phyloP scores from a whole-genome alignment of 116 monocot species.

The Iris pallida region DNA sequence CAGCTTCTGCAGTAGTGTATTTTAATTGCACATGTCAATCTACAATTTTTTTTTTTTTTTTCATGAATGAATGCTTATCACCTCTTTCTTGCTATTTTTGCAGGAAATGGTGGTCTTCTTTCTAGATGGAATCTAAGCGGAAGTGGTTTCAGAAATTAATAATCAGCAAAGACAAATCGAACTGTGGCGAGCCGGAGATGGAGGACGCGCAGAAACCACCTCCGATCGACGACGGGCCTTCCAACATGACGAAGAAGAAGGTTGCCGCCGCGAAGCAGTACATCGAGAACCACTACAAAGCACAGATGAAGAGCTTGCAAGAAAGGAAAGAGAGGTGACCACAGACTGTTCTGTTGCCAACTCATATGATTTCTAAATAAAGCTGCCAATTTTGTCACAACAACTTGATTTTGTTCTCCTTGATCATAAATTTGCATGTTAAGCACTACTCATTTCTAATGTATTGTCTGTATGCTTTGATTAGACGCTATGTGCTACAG shows the following conservation, averaged over 20 bases:
- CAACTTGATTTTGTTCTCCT: too few species aligned
- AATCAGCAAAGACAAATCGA: slow-evolving; percentile 46
- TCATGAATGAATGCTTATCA: too few species aligned
- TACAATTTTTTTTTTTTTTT: too few species aligned
- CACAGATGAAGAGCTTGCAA: slow-evolving; percentile 74
- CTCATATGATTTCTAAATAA: too few species aligned
- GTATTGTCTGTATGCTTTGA: not conserved
- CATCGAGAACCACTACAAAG: slow-evolving; percentile 83
- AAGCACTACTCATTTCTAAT: too few species aligned
- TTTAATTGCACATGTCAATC: too few species aligned
- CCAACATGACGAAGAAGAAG: slow-evolving; percentile 68
- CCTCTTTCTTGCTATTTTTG: too few species aligned
- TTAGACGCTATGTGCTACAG: slow-evolving; percentile 80
- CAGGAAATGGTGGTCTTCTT: slow-evolving; percentile 16
- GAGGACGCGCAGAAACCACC: slow-evolving; percentile 53
- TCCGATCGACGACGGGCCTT: slow-evolving; percentile 50
- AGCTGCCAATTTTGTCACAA: too few species aligned
- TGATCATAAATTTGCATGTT: too few species aligned
- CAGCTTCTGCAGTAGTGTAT: too few species aligned
- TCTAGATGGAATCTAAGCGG: slow-evolving; percentile 67
- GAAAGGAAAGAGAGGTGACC: slow-evolving; percentile 75
- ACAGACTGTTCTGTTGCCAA: not conserved
- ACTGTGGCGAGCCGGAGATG: slow-evolving; percentile 15
- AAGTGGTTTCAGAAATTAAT: slow-evolving; percentile 79
- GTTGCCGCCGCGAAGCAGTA: slow-evolving; percentile 88